phyloP scores from a whole-genome alignment of 202 grass and related monocot species.

The Musa balbisiana region DNA sequence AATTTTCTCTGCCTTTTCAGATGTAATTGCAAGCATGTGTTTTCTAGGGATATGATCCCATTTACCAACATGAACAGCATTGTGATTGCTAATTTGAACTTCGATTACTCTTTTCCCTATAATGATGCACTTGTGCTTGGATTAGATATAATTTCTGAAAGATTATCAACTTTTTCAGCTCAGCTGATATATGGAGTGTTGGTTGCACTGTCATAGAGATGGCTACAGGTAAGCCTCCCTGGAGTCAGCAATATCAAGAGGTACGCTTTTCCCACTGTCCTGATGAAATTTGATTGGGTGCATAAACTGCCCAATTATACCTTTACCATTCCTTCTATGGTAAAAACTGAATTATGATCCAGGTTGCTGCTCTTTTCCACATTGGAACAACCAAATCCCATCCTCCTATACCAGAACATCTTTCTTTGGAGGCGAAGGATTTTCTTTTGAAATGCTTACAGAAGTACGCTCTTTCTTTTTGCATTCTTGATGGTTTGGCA shows the following conservation, averaged over 20 bases:
- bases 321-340: too few species aligned
- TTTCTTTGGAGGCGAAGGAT: conserved; percentile 84
- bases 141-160: conserved; percentile 27
- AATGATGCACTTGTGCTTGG: conserved; percentile 9
- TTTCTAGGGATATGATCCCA: neutral
- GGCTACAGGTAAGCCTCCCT: conserved; percentile 97
- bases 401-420: conserved; percentile 94
- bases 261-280: conserved; percentile 12
- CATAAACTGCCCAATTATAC: neutral
- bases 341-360: conserved; percentile 14
- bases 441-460: conserved; percentile 98
- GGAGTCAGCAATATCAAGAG: conserved; percentile 98
- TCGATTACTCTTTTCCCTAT: neutral
- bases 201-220: conserved; percentile 99
- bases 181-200: conserved; percentile 98
- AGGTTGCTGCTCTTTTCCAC: conserved; percentile 98
- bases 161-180: conserved; percentile 45
- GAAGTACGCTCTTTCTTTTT: conserved; percentile 51
- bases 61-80: neutral
- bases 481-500: conserved; percentile 5
- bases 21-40: neutral
- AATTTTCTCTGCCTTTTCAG: neutral
- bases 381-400: conserved; percentile 98
- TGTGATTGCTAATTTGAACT: neutral
- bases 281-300: neutral